Conservation (phyloP, 2,329 filamentous ascomycete species). For the Parastagonospora nodorum region DNA sequence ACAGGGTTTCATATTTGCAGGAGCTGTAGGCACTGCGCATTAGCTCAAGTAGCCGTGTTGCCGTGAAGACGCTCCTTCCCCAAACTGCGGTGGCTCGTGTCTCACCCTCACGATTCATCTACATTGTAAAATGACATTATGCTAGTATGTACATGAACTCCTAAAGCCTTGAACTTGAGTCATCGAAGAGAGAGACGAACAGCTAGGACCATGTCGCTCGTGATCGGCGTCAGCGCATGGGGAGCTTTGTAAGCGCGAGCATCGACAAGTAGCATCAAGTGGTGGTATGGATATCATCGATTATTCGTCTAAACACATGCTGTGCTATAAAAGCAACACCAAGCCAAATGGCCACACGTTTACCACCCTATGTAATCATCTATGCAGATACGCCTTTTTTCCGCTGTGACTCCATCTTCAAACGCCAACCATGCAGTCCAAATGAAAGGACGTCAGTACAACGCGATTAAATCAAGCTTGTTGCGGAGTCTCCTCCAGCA, state of each 20-base stretch:
- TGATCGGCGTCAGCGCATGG: too few relatives aligned
- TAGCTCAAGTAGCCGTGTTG: too few relatives aligned
- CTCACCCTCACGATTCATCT: too few relatives aligned
- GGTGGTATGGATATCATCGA: background rate
- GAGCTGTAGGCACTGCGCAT: background rate
- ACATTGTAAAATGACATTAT: too few relatives aligned
- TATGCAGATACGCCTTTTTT: conserved; percentile 16
- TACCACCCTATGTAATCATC: conserved; percentile 4
- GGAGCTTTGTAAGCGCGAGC: background rate
- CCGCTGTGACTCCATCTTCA: conserved; percentile 10
- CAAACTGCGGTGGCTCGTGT: too few relatives aligned
- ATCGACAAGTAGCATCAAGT: background rate
- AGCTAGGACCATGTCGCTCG: background rate
- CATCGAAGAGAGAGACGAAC: background rate
- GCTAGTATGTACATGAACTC: too few relatives aligned
- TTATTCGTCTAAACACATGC: background rate
- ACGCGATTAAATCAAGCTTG: conserved; percentile 13
- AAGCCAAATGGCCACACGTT: conserved; percentile 3
- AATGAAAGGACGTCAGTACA: conserved; percentile 22
- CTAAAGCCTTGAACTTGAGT: too few relatives aligned
- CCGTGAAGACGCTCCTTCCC: too few relatives aligned
- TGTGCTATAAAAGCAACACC: background rate
- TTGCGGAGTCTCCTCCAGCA: conserved; percentile 31
- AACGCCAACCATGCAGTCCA: conserved; percentile 36
- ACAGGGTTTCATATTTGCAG: background rate